A percentile compares a stretch with the other conserved stretches of the same genome.
phyloP scores from a whole-genome alignment of 805 yeast genomes.

The Dipodascus geniculatus region DNA sequence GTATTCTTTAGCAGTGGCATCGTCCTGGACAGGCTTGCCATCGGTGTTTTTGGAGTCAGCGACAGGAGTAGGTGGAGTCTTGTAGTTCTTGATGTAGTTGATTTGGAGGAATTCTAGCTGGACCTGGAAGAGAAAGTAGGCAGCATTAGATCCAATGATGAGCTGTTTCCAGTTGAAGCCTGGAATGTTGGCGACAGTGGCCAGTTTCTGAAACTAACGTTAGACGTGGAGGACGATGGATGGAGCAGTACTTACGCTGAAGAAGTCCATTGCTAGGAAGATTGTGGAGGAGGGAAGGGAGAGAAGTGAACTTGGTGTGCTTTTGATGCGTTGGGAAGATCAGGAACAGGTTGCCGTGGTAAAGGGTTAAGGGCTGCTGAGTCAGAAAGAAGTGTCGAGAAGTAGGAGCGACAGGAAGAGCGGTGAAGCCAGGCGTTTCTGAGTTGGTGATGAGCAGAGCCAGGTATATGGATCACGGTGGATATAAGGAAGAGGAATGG shows the following conservation, averaged over 20 bases:
- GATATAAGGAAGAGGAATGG: neutral
- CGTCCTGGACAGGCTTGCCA: conserved; percentile 58
- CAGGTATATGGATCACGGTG: neutral
- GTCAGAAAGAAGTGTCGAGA: too few relatives aligned
- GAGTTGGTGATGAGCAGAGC: neutral
- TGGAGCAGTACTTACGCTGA: neutral
- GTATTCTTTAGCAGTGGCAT: conserved; percentile 41
- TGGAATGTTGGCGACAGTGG: conserved; percentile 48
- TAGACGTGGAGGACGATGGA: too few relatives aligned
- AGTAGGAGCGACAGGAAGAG: too few relatives aligned
- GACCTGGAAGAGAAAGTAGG: conserved; percentile 64
- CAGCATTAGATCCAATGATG: conserved; percentile 61
- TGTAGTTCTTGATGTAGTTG: conserved; percentile 48
- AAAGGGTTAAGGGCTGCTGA: too few relatives aligned
- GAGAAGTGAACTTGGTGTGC: too few relatives aligned
- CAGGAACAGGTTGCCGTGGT: too few relatives aligned
- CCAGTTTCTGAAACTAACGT: conserved; percentile 1
- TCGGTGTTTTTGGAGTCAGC: conserved; percentile 53
- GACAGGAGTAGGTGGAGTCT: conserved; percentile 41
- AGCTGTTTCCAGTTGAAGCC: conserved; percentile 70
- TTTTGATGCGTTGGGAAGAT: too few relatives aligned
- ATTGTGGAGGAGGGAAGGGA: neutral
- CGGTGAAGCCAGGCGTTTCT: too few relatives aligned
- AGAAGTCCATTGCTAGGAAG: neutral
- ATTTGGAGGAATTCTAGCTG: conserved; percentile 39